Percentiles rank a stretch among this genome's conserved stretches.
phyloP scores from a whole-genome alignment of 768 basidiomycete species.

The Chiua virens region DNA sequence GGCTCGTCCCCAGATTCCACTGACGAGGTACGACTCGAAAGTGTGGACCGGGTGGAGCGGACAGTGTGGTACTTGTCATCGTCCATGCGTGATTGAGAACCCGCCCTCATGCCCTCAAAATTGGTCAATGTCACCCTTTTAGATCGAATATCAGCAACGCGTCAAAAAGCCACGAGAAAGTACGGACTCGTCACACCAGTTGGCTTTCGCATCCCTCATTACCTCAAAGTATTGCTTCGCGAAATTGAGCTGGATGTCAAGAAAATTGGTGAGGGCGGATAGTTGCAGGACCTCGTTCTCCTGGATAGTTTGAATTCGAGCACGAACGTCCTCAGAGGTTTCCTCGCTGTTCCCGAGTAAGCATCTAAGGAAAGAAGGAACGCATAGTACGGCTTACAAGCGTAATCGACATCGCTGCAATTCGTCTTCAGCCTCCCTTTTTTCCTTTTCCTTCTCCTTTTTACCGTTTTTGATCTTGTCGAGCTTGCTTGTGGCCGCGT shows the following conservation, averaged over 20 bases:
- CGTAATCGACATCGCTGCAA: slow-evolving; percentile 66
- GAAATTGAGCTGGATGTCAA: slow-evolving; percentile 75
- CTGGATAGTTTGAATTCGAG: slow-evolving; percentile 76
- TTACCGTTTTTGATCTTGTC: slow-evolving; percentile 70
- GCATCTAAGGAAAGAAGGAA: slow-evolving; percentile 1
- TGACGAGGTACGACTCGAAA: slow-evolving; percentile 21
- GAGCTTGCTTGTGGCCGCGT: slow-evolving; percentile 68
- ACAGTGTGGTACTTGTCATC: slow-evolving; percentile 33
- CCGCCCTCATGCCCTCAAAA: slow-evolving; percentile 23
- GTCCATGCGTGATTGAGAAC: slow-evolving; percentile 18
- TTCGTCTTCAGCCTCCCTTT: slow-evolving; percentile 78
- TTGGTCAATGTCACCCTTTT: slow-evolving; percentile 32
- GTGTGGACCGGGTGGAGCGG: slow-evolving; percentile 33
- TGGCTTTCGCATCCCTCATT: slow-evolving; percentile 62
- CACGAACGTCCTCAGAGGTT: slow-evolving; percentile 79
- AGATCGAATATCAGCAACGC: slow-evolving; percentile 5
- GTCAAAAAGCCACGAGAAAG: background rate
- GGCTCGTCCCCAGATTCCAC: slow-evolving; percentile 40
- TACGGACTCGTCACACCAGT: slow-evolving; percentile 68
- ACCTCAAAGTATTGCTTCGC: slow-evolving; percentile 73
- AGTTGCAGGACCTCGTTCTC: slow-evolving; percentile 75
- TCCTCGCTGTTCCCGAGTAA: slow-evolving; percentile 62
- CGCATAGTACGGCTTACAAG: slow-evolving; percentile 54
- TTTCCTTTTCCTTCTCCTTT: slow-evolving; percentile 80
- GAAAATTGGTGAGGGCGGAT: slow-evolving; percentile 64